Conservation (phyloP, 345 rosid genomes). For the Laguncularia racemosa region DNA sequence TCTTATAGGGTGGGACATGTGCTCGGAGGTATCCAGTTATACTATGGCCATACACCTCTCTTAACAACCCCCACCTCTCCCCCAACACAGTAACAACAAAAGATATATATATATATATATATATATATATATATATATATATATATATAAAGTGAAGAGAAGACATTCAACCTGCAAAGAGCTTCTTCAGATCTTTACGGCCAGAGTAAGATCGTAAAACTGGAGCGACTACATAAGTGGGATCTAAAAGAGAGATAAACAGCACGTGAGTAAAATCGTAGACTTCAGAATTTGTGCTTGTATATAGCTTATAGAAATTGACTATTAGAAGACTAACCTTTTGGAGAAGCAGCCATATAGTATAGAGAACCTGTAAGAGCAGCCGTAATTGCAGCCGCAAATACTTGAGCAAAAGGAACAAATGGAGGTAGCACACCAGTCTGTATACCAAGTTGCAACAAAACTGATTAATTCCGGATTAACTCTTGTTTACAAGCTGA, state of each 20-base stretch:
- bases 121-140: too few relatives aligned
- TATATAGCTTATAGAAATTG: background rate
- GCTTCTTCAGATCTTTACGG: constrained; percentile 73
- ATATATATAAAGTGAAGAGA: too few relatives aligned
- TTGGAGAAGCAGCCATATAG: constrained; percentile 82
- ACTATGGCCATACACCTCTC: too few relatives aligned
- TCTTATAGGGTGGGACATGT: too few relatives aligned
- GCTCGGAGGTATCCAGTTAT: too few relatives aligned
- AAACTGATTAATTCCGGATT: background rate
- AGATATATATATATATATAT: too few relatives aligned
- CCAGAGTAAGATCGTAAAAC: constrained; percentile 60
- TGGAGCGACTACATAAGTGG: constrained; percentile 82
- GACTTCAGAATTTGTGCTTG: background rate
- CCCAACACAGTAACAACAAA: too few relatives aligned
- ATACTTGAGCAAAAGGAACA: constrained; percentile 95
- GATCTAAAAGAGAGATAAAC: constrained; percentile 39
- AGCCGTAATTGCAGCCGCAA: constrained; percentile 92
- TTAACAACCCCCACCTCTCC: too few relatives aligned
- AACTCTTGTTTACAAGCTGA: too few relatives aligned
- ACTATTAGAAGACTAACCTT: constrained; percentile 35
- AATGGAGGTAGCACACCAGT: constrained; percentile 86
- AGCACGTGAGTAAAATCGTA: background rate
- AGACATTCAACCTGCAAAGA: constrained; percentile 55
- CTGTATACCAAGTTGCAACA: constrained; percentile 21
- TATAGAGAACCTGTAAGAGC: constrained; percentile 88